Evolutionary conservation across 176 grass and related monocot genomes (phyloP).

Genomic region (Eragrostis nindensis): DNA sequence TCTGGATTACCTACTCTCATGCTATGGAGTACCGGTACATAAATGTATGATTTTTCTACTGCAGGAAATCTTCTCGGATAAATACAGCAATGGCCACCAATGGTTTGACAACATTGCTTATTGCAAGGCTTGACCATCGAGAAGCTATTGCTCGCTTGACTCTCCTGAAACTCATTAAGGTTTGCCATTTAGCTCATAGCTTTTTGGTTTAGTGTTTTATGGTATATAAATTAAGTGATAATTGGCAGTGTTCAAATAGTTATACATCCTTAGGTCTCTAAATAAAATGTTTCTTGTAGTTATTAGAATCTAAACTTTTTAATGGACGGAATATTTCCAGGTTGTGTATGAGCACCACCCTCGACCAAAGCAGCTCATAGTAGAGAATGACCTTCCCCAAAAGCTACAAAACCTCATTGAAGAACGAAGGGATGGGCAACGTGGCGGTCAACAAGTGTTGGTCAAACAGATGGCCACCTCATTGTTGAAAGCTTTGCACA

Average conservation of each 20-base stretch:
- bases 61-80: conserved; percentile 93
- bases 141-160: conserved; percentile 96
- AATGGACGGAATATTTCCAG: conserved; percentile 55
- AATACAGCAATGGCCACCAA: conserved; percentile 95
- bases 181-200: conserved; percentile 27
- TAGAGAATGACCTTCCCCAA: conserved; percentile 95
- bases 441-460: conserved; percentile 84
- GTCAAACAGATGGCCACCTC: conserved; percentile 99
- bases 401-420: conserved; percentile 98
- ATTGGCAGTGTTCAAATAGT: background rate
- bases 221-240: background rate
- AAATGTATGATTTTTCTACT: conserved; percentile 27
- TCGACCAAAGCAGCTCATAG: conserved; percentile 96
- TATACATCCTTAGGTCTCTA: background rate
- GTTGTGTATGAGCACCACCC: conserved; percentile 99
- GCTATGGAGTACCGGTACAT: conserved; percentile 14
- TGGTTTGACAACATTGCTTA: conserved; percentile 91
- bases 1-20: conserved; percentile 30
- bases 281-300: conserved; percentile 19
- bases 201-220: background rate
- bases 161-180: conserved; percentile 99
- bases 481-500: conserved; percentile 88
- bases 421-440: conserved; percentile 89
- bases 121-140: conserved; percentile 89
- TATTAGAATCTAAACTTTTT: conserved; percentile 2